Conservation (phyloP, 768 basidiomycete species). For the Suillus lakei region DNA sequence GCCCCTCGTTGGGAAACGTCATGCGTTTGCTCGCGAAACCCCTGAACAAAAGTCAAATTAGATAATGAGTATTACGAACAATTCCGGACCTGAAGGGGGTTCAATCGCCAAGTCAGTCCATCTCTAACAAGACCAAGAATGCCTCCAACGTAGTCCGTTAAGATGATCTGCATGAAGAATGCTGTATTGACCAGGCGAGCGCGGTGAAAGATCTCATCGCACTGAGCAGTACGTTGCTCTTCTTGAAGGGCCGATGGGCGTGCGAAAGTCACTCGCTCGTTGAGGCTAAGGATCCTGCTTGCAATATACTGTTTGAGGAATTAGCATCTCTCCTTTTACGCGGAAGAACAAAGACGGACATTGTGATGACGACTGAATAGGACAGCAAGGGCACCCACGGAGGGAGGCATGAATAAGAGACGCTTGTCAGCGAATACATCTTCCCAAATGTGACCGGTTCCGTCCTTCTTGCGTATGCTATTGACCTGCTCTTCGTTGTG, state of each 20-base stretch:
- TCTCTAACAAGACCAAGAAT: slow-evolving; percentile 75
- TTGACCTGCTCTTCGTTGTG: slow-evolving; percentile 51
- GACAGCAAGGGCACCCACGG: slow-evolving; percentile 68
- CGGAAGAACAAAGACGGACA: slow-evolving; percentile 40
- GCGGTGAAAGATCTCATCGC: slow-evolving; percentile 79
- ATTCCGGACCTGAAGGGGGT: slow-evolving; percentile 60
- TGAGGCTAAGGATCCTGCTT: slow-evolving; percentile 66
- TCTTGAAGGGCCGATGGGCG: slow-evolving; percentile 22
- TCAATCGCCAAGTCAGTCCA: slow-evolving; percentile 65
- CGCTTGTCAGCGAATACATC: slow-evolving; percentile 75
- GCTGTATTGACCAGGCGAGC: slow-evolving; percentile 76
- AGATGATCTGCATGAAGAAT: slow-evolving; percentile 71
- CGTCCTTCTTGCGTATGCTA: slow-evolving; percentile 62
- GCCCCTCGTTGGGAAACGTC: slow-evolving; percentile 63
- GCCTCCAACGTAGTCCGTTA: slow-evolving; percentile 74
- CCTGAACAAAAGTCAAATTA: slow-evolving; percentile 35
- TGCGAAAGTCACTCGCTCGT: slow-evolving; percentile 59
- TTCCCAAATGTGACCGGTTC: slow-evolving; percentile 66
- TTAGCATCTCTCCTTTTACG: slow-evolving; percentile 14
- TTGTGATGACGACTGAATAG: slow-evolving; percentile 78
- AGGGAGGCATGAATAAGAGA: slow-evolving; percentile 73
- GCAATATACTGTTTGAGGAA: slow-evolving; percentile 61
- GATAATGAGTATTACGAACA: neutral
- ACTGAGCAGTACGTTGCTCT: slow-evolving; percentile 49
- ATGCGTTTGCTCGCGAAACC: slow-evolving; percentile 55